A percentile compares a stretch with the other conserved stretches of the same genome.
phyloP scores from a whole-genome alignment of 352 stramenopile genomes.

The Globisporangium abappressorium region DNA sequence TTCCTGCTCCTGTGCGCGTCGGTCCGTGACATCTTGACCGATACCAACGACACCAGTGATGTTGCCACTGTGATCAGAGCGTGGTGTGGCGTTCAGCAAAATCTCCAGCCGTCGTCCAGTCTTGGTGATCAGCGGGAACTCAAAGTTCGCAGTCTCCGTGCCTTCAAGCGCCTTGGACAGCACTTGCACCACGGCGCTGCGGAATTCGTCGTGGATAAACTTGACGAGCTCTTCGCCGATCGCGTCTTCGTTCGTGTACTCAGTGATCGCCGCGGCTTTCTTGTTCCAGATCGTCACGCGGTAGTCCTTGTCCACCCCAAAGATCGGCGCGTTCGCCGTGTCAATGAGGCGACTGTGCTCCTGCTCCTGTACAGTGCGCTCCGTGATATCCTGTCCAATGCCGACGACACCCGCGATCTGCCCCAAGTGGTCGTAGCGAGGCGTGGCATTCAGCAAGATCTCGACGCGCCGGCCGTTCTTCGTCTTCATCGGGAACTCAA shows the following conservation, averaged over 20 bases:
- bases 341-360: conserved; percentile 82
- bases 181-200: conserved; percentile 58
- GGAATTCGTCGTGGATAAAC: conserved; percentile 70
- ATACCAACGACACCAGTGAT: conserved; percentile 81
- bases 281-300: conserved; percentile 93
- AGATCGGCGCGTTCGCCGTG: conserved; percentile 81
- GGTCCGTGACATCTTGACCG: conserved; percentile 80
- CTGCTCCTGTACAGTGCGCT: conserved; percentile 75
- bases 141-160: conserved; percentile 77
- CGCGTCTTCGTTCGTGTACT: conserved; percentile 85
- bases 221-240: conserved; percentile 74
- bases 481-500: conserved; percentile 80
- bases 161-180: conserved; percentile 63
- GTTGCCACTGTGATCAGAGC: conserved; percentile 62
- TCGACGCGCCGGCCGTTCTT: conserved; percentile 73
- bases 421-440: conserved; percentile 58
- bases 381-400: conserved; percentile 83
- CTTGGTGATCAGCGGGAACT: conserved; percentile 82
- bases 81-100: conserved; percentile 74
- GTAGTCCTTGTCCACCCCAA: conserved; percentile 78
- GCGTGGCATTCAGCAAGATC: conserved; percentile 76
- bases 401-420: conserved; percentile 72
- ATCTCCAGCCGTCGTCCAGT: conserved; percentile 68
- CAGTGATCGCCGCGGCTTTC: conserved; percentile 84
- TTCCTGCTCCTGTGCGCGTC: conserved; percentile 82